Conservation (phyloP, 2,329 filamentous ascomycete genomes). For the Juglanconis juglandina region DNA sequence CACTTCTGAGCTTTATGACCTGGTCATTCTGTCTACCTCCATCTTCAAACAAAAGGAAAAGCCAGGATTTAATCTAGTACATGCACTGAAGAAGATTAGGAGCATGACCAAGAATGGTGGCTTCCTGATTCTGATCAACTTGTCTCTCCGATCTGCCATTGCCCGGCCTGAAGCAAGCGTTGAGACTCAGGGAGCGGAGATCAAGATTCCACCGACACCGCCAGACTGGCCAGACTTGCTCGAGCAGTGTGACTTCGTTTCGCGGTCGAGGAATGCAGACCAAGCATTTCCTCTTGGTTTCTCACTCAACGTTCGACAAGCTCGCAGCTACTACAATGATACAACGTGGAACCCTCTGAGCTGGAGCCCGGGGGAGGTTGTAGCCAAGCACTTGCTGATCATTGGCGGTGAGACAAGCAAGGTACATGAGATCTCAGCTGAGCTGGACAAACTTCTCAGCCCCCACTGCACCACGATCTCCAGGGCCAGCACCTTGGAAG, state of each 20-base stretch:
- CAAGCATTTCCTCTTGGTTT: conserved; percentile 32
- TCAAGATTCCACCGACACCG: conserved; percentile 20
- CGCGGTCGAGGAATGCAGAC: conserved; percentile 28
- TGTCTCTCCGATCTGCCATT: conserved; percentile 21
- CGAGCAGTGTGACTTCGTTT: conserved; percentile 31
- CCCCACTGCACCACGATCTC: conserved; percentile 21
- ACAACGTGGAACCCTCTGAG: conserved; percentile 20
- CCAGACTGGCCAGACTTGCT: conserved; percentile 33
- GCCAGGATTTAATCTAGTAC: background rate
- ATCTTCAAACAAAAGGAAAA: conserved; percentile 18
- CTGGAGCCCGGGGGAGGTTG: background rate
- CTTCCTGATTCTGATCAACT: conserved; percentile 30
- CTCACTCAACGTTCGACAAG: conserved; percentile 36
- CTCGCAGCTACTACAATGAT: conserved; percentile 24
- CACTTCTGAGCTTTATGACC: conserved; percentile 21
- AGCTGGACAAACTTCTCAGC: conserved; percentile 22
- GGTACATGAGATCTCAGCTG: conserved; percentile 19
- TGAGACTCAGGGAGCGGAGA: background rate
- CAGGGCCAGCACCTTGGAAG: conserved; percentile 25
- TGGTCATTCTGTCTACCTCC: conserved; percentile 25
- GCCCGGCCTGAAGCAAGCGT: conserved; percentile 19
- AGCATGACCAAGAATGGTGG: conserved; percentile 28
- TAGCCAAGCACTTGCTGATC: conserved; percentile 29
- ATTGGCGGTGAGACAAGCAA: conserved; percentile 25
- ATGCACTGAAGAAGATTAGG: conserved; percentile 18